Evolutionary conservation across 441 rosid genomes (phyloP).

Genomic region (Mallotus japonicus): DNA sequence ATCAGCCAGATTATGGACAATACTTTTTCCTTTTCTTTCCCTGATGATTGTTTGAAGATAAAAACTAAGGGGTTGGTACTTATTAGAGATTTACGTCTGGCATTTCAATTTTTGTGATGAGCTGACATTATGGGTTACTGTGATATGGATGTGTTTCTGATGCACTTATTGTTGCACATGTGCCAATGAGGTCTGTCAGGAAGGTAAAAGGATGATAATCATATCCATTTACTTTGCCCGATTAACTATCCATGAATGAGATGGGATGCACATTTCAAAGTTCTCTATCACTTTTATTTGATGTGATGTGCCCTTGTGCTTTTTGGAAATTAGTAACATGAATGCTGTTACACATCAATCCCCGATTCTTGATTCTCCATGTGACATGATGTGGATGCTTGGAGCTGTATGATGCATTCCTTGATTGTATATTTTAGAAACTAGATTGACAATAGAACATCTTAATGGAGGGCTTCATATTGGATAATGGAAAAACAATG

Average conservation of each 20-base stretch:
- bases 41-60: background rate
- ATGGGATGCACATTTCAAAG: constrained; percentile 7
- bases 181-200: background rate
- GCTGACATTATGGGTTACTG: background rate
- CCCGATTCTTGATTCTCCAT: background rate
- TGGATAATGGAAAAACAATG: background rate
- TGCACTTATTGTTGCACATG: background rate
- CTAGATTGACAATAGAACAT: background rate
- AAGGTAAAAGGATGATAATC: background rate
- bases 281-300: background rate
- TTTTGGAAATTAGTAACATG: too few relatives aligned
- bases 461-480: background rate
- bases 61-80: background rate
- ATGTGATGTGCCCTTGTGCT: background rate
- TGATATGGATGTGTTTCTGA: background rate
- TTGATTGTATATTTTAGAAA: background rate
- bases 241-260: background rate
- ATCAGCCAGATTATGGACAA: background rate
- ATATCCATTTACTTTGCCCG: constrained; percentile 6
- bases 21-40: background rate
- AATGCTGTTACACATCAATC: too few relatives aligned
- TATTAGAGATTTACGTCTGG: background rate
- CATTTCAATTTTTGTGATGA: background rate
- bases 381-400: background rate
- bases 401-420: background rate